Evolutionary conservation across 2,329 filamentous ascomycete species (phyloP), one percentile per base, ranked within the genome.

Genomic region (Penicillium sp.): DNA sequence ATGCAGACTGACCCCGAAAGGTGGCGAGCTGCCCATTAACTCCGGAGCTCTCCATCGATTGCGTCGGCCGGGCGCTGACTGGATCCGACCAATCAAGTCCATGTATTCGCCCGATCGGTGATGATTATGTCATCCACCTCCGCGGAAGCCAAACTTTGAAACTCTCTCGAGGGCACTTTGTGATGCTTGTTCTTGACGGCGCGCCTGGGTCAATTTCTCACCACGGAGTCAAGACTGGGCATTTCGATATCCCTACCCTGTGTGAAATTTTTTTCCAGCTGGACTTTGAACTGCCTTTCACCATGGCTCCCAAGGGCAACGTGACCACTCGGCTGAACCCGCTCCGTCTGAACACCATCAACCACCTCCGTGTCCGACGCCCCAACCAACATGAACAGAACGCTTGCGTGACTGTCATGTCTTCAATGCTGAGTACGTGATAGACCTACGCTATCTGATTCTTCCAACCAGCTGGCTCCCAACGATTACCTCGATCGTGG

Each of bases 401-500:
- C 64, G 80, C 83, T 46, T 88, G 84, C 62, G 65, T 84, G 43
- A 76, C 77, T 12, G 73, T 83, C 39, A 86, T 88, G 84, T 77
- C 76, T 43, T 78, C 80, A 45, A 80, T 86, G 59, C 67, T 86
- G 60, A 82, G 83, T 86, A 78, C 44, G 75, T 66, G 8, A 4
- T 18, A 18, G 18, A 2, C 18, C 18, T 18, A 18, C 18, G 18
- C 18, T 18, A 18, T 18, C 18, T 18, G 18, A 3, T 18, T 18
- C 3, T 18, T 18, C 18, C 3, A 18, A 18, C 3, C 18, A 18
- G 18, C 18, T 18, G 18, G 18, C 18, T 18, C 18, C 18, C 18
- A 18, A 18, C 18, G 18, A 18, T 18, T 18, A 18, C 18, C 18
- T 18, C 18, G 18, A 18, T 18, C 18, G 18, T 18, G 18, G 18